Percentiles rank a stretch among this genome's conserved stretches.
These are phyloP conservation scores for Aspergillus amoenus DNA, from an alignment of 2,329 filamentous ascomycete species.

Conservation along the genomic window DNA sequence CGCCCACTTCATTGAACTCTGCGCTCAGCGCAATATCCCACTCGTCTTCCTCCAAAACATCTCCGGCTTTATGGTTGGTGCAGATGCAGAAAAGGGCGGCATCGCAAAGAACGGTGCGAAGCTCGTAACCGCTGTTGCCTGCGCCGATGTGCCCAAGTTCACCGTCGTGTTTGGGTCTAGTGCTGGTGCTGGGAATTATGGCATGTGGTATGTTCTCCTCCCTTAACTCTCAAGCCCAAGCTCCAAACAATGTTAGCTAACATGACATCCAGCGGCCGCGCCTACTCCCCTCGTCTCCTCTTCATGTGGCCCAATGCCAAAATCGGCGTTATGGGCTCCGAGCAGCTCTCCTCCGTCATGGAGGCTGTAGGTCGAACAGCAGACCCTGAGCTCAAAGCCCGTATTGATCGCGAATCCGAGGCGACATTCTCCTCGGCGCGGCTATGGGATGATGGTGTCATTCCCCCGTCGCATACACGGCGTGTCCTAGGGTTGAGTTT, in stretches of 20 bases:
- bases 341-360: conserved; percentile 92
- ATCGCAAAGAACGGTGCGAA: conserved; percentile 99
- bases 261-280: conserved; percentile 65
- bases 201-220: conserved; percentile 71
- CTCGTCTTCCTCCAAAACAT: conserved; percentile 96
- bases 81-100: conserved; percentile 85
- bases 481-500: conserved; percentile 71
- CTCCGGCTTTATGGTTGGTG: conserved; percentile 95
- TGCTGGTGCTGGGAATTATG: conserved; percentile 95
- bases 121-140: conserved; percentile 91
- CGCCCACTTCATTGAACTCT: conserved; percentile 95
- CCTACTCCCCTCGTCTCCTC: conserved; percentile 85
- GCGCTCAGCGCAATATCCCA: conserved; percentile 83
- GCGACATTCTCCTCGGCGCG: conserved; percentile 84
- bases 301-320: conserved; percentile 99
- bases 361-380: conserved; percentile 82
- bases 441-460: conserved; percentile 86
- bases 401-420: conserved; percentile 89
- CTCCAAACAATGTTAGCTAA: neutral
- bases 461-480: conserved; percentile 73
- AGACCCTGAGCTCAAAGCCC: conserved; percentile 74
- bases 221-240: neutral
- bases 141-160: conserved; percentile 92
- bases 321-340: conserved; percentile 92
- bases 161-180: conserved; percentile 93